Percentiles rank a stretch among this genome's conserved stretches.
phyloP scores from a whole-genome alignment of 2,329 filamentous ascomycete genomes.

The Cladosporium sp. region DNA sequence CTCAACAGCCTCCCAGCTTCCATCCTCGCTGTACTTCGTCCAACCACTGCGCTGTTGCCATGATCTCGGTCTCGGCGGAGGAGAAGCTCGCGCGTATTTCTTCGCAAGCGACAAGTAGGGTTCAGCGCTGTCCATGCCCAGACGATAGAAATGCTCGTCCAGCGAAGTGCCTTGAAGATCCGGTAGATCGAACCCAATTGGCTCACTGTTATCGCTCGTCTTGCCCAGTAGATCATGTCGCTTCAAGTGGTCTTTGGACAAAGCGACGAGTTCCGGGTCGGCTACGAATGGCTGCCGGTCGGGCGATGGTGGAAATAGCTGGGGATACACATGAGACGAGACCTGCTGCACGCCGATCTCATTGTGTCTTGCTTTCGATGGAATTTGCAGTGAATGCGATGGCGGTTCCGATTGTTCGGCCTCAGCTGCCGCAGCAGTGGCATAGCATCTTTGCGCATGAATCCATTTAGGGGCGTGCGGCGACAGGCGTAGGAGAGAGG shows the following conservation, averaged over 20 bases:
- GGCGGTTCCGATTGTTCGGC: slow-evolving; percentile 17
- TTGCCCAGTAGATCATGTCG: slow-evolving; percentile 89
- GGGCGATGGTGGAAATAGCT: slow-evolving; percentile 69
- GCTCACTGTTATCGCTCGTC: slow-evolving; percentile 71
- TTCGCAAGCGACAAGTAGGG: slow-evolving; percentile 78
- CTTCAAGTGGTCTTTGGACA: slow-evolving; percentile 78
- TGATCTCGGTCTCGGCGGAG: slow-evolving; percentile 63
- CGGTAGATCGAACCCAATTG: slow-evolving; percentile 85
- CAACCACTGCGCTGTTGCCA: slow-evolving; percentile 84
- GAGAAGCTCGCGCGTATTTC: slow-evolving; percentile 64
- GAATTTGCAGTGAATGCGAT: slow-evolving; percentile 35
- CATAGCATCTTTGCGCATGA: slow-evolving; percentile 30
- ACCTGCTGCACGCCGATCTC: slow-evolving; percentile 94
- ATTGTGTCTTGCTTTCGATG: slow-evolving; percentile 72
- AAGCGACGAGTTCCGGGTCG: slow-evolving; percentile 72
- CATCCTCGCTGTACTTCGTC: slow-evolving; percentile 86
- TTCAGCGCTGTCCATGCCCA: slow-evolving; percentile 83
- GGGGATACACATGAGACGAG: slow-evolving; percentile 76
- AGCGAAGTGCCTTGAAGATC: slow-evolving; percentile 74
- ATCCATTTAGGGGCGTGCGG: slow-evolving; percentile 31
- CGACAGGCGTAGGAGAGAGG: slow-evolving; percentile 36
- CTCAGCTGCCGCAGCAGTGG: slow-evolving; percentile 21
- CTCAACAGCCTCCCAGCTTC: slow-evolving; percentile 68
- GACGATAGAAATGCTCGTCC: slow-evolving; percentile 90
- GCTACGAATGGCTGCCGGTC: slow-evolving; percentile 60